Base-by-base conservation (phyloP, 2,329 filamentous ascomycete genomes). In the Colletotrichum scovillei region DNA sequence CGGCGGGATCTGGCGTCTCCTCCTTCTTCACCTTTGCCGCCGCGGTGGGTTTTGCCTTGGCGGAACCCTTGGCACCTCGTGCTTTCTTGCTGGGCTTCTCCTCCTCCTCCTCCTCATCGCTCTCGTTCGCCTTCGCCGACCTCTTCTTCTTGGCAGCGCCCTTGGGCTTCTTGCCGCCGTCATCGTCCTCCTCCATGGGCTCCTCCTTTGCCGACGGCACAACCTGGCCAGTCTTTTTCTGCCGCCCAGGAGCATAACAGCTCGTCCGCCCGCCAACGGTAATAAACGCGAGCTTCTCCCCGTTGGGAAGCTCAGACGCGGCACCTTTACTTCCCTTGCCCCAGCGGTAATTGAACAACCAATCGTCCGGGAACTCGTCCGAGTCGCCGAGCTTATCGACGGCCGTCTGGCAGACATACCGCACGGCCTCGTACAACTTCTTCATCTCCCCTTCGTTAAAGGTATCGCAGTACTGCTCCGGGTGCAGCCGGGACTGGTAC, bases 181-280 rank as follows among this genome's bases (percentile, higher is more conserved):
- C 72, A 19, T 80, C 75, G 14, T 79, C 79, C 5, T 81, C 80
- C 53, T 83, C 81, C 3, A 82, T 60, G 0, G 81, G 78, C 71
- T 87, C 83, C 58, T 86, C 83, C 75, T 89, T 88, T 35, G 85
- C 82, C 0, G 82, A 83, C 0, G 82, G 75, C 4, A 80, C 81
- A 5, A 86, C 81, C 4, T 80, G 79, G 0, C 87, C 88, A 0
- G 82, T 89, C 86, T 97, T 98, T 86, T 95, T 97, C 85, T 98
- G 97, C 32, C 97, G 84, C 14, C 88, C 91, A 0, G 95, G 95
- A 0, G 97, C 95, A 65, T 96, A 93, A 60, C 95, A 97, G 79
- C 94, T 98, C 4, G 97, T 98, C 58, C 97, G 88, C 2, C 96
- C 95, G 0, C 96, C 96, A 0, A 98, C 96, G 0, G 93, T 98